These are phyloP conservation scores for Alternaria longipes DNA, from an alignment of 2,329 filamentous ascomycete species.

Conservation along the genomic window DNA sequence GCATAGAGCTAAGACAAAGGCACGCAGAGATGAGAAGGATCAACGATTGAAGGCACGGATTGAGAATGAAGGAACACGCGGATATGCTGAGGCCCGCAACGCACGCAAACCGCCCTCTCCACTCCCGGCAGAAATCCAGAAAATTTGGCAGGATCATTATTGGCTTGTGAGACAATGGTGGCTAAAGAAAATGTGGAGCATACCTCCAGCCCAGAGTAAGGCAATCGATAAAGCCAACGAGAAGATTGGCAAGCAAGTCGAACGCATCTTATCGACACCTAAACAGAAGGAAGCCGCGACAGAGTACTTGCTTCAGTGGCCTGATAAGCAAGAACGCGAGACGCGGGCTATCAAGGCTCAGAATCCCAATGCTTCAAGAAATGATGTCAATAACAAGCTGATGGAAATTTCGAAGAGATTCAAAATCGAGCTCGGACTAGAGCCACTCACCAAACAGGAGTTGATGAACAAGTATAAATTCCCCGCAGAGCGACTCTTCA, in stretches of 20 bases:
- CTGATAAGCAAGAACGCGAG: background rate
- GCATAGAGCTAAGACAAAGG: no score
- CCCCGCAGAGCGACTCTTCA: background rate
- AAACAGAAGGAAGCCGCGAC: background rate
- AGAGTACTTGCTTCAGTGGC: background rate
- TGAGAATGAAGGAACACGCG: no score
- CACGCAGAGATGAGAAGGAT: no score
- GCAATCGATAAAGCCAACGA: background rate
- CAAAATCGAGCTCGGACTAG: background rate
- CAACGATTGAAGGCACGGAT: no score
- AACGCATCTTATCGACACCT: background rate
- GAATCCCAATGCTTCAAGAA: background rate
- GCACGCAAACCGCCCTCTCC: background rate
- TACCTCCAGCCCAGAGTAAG: background rate
- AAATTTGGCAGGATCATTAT: background rate
- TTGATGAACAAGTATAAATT: background rate
- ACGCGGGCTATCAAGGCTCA: background rate
- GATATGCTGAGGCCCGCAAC: background rate
- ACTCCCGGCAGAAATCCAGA: background rate
- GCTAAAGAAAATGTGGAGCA: background rate
- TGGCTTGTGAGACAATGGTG: background rate
- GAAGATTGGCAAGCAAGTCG: background rate
- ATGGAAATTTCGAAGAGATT: background rate
- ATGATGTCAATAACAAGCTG: background rate
- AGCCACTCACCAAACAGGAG: background rate